phyloP scores from a whole-genome alignment of 2,329 filamentous ascomycete genomes.

The Xylaria sp. region DNA sequence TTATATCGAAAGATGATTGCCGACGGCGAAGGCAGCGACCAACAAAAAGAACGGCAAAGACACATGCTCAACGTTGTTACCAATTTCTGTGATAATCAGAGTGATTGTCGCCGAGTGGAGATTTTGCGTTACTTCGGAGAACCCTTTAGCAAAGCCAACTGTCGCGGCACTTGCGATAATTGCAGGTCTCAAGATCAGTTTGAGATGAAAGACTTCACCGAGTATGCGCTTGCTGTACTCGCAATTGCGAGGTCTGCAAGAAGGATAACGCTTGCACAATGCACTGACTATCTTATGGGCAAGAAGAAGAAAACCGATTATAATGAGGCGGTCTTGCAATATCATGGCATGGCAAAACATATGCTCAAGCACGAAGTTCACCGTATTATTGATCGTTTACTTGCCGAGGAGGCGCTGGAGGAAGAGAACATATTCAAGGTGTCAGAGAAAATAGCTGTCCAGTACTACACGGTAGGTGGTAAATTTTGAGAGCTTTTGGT shows the following conservation, averaged over 20 bases:
- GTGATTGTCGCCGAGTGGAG: slow-evolving; percentile 85
- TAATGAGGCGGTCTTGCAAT: slow-evolving; percentile 56
- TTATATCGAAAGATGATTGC: slow-evolving; percentile 81
- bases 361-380: slow-evolving; percentile 79
- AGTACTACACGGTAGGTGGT: slow-evolving; percentile 70
- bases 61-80: slow-evolving; percentile 86
- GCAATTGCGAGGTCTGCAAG: slow-evolving; percentile 66
- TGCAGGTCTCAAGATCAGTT: slow-evolving; percentile 77
- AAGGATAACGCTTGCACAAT: slow-evolving; percentile 76
- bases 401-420: slow-evolving; percentile 73
- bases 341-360: slow-evolving; percentile 71
- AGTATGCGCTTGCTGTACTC: slow-evolving; percentile 74
- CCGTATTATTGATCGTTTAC: slow-evolving; percentile 79
- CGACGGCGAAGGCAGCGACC: slow-evolving; percentile 73
- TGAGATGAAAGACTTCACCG: slow-evolving; percentile 76
- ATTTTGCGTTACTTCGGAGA: slow-evolving; percentile 96
- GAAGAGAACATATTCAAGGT: slow-evolving; percentile 72
- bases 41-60: slow-evolving; percentile 84
- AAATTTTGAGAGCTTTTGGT: neutral
- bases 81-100: slow-evolving; percentile 86
- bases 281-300: slow-evolving; percentile 83
- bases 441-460: slow-evolving; percentile 69
- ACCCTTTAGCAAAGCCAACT: slow-evolving; percentile 73
- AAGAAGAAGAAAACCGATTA: slow-evolving; percentile 63
- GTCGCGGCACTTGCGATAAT: slow-evolving; percentile 83